Evolutionary conservation across 306 rosid genomes (phyloP), one percentile per base, ranked within the genome.

Genomic region (Citrullus amarus): DNA sequence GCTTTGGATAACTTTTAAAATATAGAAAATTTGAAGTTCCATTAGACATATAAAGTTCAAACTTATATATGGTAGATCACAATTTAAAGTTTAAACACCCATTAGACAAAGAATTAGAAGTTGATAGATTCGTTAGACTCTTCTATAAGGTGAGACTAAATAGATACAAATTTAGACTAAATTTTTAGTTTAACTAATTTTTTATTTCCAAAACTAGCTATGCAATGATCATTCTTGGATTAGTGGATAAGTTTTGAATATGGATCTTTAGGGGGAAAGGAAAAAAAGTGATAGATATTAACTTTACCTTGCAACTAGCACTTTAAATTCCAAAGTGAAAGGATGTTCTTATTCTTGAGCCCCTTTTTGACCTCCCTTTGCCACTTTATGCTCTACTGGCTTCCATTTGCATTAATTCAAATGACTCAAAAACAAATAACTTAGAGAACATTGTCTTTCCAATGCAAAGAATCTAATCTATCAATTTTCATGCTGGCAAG

Each of bases 391-490:
- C 32, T 57, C 55, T 22, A 59, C 30, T 73, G 77, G 44, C 38
- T 4, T 15, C 61, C 77, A 72, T 39, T 56, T 9, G 39, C 68
- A 38, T 53, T 76, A 57, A 57, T 25, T 76, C 3, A 55, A 59
- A 53, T 55, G 63, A 22, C 15, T 73, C 6, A 1, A 25, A 15
- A 70, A 44, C 76, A 18, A 48, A 41, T 70, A 11, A 11, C 41
- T 72, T 20, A 3, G 7, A 53, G 43, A 74, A 32, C 78, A 28
- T 51, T 48, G 28, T 74, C 30, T 51, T 53, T 34, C 44, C 65
- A 34, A 17, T 55, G 18, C 79, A 28, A 74, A 74, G 78, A 74
- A 74, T 74, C 53, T n/a, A 39, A 76, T 55, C 79, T 20, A 54
- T 76, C 51, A 57, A 76, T 57, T 76, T 55, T 15, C 44, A 7